These are phyloP conservation scores for Veloboletus limbatus DNA, from an alignment of 1,284 basidiomycete genomes.

Conservation along the genomic window DNA sequence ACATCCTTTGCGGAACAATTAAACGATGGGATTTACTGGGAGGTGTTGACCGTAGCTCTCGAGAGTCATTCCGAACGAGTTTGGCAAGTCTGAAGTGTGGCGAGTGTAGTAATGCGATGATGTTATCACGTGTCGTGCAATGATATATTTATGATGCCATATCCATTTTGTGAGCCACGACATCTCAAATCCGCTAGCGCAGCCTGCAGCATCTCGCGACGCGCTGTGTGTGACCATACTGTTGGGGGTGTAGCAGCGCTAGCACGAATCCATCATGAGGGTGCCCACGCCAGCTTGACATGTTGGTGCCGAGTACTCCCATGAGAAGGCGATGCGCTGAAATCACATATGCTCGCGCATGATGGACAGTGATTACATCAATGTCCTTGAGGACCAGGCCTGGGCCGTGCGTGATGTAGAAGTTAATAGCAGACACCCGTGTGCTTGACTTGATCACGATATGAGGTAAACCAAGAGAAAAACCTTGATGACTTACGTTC, in stretches of 20 bases:
- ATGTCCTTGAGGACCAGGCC: not conserved
- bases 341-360: not conserved
- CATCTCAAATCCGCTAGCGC: no score
- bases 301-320: not conserved
- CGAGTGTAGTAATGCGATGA: no score
- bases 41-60: conserved; percentile 47
- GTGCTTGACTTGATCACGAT: conserved; percentile 3
- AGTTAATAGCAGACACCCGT: not conserved
- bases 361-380: conserved; percentile 5
- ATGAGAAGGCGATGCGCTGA: not conserved
- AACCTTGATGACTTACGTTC: conserved; percentile 26
- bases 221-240: no score
- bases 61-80: conserved; percentile 17
- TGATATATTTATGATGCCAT: no score
- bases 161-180: no score
- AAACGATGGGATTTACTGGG: conserved; percentile 39
- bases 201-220: no score
- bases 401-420: not conserved
- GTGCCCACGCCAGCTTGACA: not conserved
- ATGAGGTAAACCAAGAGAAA: conserved; percentile 14
- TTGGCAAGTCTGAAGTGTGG: not conserved
- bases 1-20: not conserved
- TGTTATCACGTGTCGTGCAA: no score
- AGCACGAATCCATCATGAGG: not conserved
- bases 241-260: not conserved